Percentiles rank a stretch among this genome's conserved stretches.
These are phyloP conservation scores for Lasiosphaeria ovina DNA, from an alignment of 495 filamentous ascomycete species.

Conservation along the genomic window DNA sequence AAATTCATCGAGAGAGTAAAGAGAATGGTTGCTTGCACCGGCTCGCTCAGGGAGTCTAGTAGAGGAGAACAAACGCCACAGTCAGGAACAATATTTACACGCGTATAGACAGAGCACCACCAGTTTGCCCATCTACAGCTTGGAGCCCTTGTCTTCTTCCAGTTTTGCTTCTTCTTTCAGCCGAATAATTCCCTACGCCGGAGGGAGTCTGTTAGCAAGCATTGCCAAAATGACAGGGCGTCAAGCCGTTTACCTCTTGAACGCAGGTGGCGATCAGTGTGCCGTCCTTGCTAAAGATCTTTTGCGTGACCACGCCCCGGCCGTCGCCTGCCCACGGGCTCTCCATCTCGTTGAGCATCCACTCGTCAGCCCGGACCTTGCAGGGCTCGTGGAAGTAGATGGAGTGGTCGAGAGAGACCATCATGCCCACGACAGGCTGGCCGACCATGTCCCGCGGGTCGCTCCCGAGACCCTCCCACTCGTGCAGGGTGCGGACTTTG, in stretches of 20 bases:
- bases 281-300: slow-evolving; percentile 82
- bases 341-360: slow-evolving; percentile 90
- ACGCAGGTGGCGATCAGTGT: slow-evolving; percentile 80
- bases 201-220: too few species aligned
- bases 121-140: slow-evolving; percentile 14
- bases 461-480: slow-evolving; percentile 41
- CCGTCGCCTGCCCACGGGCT: slow-evolving; percentile 93
- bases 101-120: not conserved
- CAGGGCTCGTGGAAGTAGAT: slow-evolving; percentile 92
- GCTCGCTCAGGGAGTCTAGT: too few species aligned
- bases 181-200: slow-evolving; percentile 25
- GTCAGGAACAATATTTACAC: slow-evolving; percentile 63
- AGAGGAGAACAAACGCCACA: slow-evolving; percentile 47
- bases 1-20: too few species aligned
- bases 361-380: slow-evolving; percentile 82
- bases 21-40: too few species aligned
- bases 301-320: slow-evolving; percentile 80
- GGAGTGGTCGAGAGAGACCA: slow-evolving; percentile 90
- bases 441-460: slow-evolving; percentile 38
- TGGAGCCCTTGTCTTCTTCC: slow-evolving; percentile 24
- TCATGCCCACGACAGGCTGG: slow-evolving; percentile 75
- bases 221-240: too few species aligned
- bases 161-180: slow-evolving; percentile 17
- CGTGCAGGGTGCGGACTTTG: slow-evolving; percentile 35
- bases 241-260: slow-evolving; percentile 59